Conservation (phyloP, 1,284 basidiomycete genomes). For the Ceratobasidium sp. region DNA sequence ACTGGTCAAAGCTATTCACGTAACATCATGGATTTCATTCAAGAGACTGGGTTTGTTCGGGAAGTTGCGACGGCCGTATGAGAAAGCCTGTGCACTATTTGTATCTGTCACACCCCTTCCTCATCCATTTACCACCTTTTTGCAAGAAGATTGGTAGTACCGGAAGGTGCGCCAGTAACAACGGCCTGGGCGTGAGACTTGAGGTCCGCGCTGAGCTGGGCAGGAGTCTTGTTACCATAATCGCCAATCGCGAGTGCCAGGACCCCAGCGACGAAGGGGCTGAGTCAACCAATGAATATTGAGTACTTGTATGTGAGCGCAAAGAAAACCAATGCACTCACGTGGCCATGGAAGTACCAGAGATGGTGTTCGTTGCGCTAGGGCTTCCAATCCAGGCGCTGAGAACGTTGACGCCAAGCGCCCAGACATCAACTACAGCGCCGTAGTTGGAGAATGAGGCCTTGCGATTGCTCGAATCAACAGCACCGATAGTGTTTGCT, state of each 20-base stretch:
- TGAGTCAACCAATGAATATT: neutral
- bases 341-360: conserved; percentile 76
- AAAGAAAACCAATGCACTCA: neutral
- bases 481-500: conserved; percentile 89
- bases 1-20: too few relatives aligned
- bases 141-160: conserved; percentile 43
- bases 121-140: too few relatives aligned
- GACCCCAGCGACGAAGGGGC: conserved; percentile 13
- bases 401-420: conserved; percentile 76
- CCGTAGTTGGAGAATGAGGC: conserved; percentile 91
- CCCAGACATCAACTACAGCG: conserved; percentile 52
- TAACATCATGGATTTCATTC: too few relatives aligned
- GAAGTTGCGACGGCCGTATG: too few relatives aligned
- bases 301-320: too few relatives aligned
- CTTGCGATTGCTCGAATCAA: conserved; percentile 81
- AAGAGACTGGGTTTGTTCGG: too few relatives aligned
- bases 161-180: conserved; percentile 34
- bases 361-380: conserved; percentile 75
- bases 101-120: too few relatives aligned
- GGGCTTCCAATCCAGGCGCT: conserved; percentile 79
- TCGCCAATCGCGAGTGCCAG: neutral
- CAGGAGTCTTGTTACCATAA: neutral
- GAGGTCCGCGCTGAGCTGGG: conserved; percentile 1
- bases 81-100: too few relatives aligned
- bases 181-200: conserved; percentile 10